Evolutionary conservation across 371 early-diverging fungal species (phyloP).

Genomic region (Mortierella sp.): DNA sequence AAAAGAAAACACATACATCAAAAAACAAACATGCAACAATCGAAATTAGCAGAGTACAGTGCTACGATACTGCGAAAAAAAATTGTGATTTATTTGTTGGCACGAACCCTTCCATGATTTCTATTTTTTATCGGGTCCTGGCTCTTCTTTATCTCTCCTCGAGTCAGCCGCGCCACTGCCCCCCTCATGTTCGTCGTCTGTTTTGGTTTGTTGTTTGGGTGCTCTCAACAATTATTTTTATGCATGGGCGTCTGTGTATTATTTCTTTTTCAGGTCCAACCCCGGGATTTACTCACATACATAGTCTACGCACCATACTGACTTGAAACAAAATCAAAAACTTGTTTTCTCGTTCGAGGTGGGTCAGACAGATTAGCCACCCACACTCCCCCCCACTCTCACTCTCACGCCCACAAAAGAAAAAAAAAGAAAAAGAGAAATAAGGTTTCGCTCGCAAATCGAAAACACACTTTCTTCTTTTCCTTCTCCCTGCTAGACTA

Average conservation of each 20-base stretch:
- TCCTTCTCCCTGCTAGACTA: too few species aligned
- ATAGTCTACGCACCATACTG: too few species aligned
- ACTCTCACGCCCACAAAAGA: not conserved
- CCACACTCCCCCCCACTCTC: too few species aligned
- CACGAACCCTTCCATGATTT: slow-evolving; percentile 50
- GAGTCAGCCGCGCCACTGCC: not conserved
- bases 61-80: too few species aligned
- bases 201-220: not conserved
- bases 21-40: not conserved
- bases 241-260: not conserved
- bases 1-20: slow-evolving; percentile 6
- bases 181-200: not conserved
- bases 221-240: not conserved
- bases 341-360: not conserved
- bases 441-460: not conserved
- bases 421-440: not conserved
- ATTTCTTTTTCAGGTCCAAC: not conserved
- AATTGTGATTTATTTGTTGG: not conserved
- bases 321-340: not conserved
- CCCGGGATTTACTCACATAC: not conserved
- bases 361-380: not conserved
- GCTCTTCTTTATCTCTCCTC: slow-evolving; percentile 27
- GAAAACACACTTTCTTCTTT: too few species aligned
- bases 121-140: slow-evolving; percentile 70
- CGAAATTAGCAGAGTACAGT: slow-evolving; percentile 2